These are phyloP conservation scores for Daldinia bambusicola DNA, from an alignment of 495 filamentous ascomycete genomes.

Conservation along the genomic window DNA sequence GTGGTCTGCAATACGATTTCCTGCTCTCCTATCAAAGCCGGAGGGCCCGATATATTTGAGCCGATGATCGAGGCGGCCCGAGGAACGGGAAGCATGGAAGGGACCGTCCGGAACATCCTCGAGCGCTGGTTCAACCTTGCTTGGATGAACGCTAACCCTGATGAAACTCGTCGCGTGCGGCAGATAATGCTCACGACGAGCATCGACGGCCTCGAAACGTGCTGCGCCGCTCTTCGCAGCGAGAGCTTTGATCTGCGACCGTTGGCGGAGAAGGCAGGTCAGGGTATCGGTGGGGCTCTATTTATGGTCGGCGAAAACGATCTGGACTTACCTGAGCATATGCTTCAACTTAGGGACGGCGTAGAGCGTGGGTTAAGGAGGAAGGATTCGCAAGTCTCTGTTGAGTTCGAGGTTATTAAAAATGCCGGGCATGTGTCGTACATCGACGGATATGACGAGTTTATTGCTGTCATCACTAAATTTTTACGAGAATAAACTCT, in stretches of 20 bases:
- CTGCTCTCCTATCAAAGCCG: neutral
- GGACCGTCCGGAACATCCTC: constrained; percentile 5
- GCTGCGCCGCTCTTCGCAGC: constrained; percentile 45
- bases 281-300: neutral
- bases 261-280: neutral
- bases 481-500: too few relatives aligned
- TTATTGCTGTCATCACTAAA: neutral
- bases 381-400: neutral
- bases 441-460: neutral
- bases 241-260: constrained; percentile 45
- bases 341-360: neutral
- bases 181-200: constrained; percentile 45
- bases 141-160: constrained; percentile 46
- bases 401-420: neutral
- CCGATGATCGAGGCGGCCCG: neutral
- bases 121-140: constrained; percentile 48
- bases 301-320: neutral
- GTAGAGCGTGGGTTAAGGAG: neutral
- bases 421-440: neutral
- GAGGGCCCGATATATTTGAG: neutral
- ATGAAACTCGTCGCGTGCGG: constrained; percentile 45
- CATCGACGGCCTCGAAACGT: constrained; percentile 50
- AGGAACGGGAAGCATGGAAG: neutral
- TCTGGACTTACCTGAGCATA: neutral
- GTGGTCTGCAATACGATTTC: neutral